Evolutionary conservation across 2,329 filamentous ascomycete species (phyloP).

Genomic region (Cercospora janseana): DNA sequence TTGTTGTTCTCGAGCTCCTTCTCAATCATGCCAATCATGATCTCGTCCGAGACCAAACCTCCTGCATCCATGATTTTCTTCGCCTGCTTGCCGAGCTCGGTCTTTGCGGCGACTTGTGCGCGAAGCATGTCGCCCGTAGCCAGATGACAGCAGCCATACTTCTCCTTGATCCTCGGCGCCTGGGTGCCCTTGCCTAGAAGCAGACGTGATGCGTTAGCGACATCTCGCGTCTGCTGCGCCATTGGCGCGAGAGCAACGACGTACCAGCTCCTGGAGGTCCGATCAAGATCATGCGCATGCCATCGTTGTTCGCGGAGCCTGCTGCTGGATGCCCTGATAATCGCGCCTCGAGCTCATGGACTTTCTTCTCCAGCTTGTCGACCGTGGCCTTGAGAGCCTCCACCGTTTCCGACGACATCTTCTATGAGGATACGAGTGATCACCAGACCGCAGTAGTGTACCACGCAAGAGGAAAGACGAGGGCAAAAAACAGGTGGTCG

Average conservation of each 20-base stretch:
- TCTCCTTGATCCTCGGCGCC: conserved; percentile 96
- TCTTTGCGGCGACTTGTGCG: conserved; percentile 97
- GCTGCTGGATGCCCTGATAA: conserved; percentile 48
- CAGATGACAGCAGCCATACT: conserved; percentile 94
- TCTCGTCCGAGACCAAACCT: conserved; percentile 95
- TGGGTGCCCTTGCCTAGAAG: conserved; percentile 92
- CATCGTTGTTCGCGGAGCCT: conserved; percentile 50
- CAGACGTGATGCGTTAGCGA: conserved; percentile 16
- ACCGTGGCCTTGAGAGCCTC: conserved; percentile 72
- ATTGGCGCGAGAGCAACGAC: conserved; percentile 40
- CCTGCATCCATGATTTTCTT: conserved; percentile 99
- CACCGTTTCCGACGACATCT: conserved; percentile 26
- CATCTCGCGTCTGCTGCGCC: background rate
- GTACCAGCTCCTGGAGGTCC: conserved; percentile 94
- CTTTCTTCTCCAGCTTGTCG: conserved; percentile 77
- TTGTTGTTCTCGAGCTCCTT: conserved; percentile 89
- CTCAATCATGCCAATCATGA: conserved; percentile 99
- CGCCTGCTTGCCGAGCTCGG: conserved; percentile 84
- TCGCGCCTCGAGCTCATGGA: conserved; percentile 78
- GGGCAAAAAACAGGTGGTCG: background rate
- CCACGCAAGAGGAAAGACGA: background rate
- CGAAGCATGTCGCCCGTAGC: conserved; percentile 99
- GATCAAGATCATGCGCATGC: conserved; percentile 95
- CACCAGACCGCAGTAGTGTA: conserved; percentile 18
- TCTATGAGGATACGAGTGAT: conserved; percentile 12